These are phyloP conservation scores for Chytriomyces sp. DNA, from an alignment of 192 early-diverging fungal genomes.

Conservation along the genomic window DNA sequence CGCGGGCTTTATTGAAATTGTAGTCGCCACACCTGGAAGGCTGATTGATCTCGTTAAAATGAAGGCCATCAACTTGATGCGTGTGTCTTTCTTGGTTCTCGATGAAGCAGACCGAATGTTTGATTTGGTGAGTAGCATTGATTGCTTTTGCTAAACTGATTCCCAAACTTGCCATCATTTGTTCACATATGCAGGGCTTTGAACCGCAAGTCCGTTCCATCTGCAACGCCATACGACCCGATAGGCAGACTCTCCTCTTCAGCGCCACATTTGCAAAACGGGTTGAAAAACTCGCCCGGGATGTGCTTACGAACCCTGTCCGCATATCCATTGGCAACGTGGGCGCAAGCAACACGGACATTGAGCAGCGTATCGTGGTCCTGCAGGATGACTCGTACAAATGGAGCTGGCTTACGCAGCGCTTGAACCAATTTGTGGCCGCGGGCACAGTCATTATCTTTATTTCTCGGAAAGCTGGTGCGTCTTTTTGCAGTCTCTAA, in stretches of 20 bases:
- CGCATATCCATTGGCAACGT: conserved; percentile 73
- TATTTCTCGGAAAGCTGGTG: conserved; percentile 67
- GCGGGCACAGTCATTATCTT: conserved; percentile 78
- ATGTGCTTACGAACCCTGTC: conserved; percentile 71
- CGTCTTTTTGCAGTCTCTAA: not conserved
- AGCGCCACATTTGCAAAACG: conserved; percentile 77
- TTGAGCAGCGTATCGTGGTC: conserved; percentile 67
- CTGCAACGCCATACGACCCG: conserved; percentile 78
- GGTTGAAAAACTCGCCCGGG: conserved; percentile 71
- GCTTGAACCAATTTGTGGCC: conserved; percentile 53
- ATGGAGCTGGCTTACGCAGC: conserved; percentile 71
- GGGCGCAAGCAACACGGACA: conserved; percentile 73
- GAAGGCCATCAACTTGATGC: conserved; percentile 78
- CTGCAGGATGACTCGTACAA: conserved; percentile 69
- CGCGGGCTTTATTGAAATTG: conserved; percentile 68
- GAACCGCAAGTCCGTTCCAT: conserved; percentile 79
- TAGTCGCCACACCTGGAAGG: conserved; percentile 83
- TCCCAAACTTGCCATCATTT: not conserved
- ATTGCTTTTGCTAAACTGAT: not conserved
- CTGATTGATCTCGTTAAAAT: conserved; percentile 88
- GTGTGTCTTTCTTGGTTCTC: conserved; percentile 63
- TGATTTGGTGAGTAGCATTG: conserved; percentile 42
- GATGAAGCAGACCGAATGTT: conserved; percentile 63
- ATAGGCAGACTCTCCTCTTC: conserved; percentile 80
- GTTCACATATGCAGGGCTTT: conserved; percentile 33